Base-by-base conservation (phyloP, 2,329 filamentous ascomycete genomes). In the Myriosclerotinia duriaeana region DNA sequence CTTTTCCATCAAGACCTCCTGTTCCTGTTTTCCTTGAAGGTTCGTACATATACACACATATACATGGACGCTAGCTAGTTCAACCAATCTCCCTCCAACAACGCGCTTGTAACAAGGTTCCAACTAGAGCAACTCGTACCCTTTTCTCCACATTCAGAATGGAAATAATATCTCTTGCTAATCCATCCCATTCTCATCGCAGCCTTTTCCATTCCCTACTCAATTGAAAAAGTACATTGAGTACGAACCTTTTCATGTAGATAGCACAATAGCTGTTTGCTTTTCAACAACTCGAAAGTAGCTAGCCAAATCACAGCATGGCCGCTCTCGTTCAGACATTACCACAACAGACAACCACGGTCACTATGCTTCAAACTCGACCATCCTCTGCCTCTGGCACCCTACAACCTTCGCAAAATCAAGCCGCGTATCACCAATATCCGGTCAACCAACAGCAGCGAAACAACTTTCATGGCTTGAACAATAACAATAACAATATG, bases 291-390 rank as follows among this genome's bases (percentile, higher is more conserved):
- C 59, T 55, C 60, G 26, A 60, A 65, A 50, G 53, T 48, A 63
- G 54, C 55, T 48, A 63, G 54, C 55, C 59, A 62, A 68, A 68
- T 66, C 76, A 76, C 83, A 89, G 77, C 78, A 94, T 95, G 91
- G 91, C 91, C 82, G 90, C 91, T 79, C 84, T 94, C 82, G 89
- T 93, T 76, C 91, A 94, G 81, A 87, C 89, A 69, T 91, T 90
- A 77, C 86, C 90, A 75, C 89, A 91, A 80, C 89, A 92, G 79
- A 87, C 88, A 76, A 83, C 84, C 78, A 88, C 89, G 72, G 84
- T 88, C 74, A 88, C 89, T 72, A 89, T 93, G 85, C 87, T 93
- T 75, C 90, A 92, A 78, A 85, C 88, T 73, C 86, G 89, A 77
- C 86, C 89, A 69, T 83, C 84, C 65, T 89, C 90, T 68, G 83